phyloP scores from a whole-genome alignment of 1,284 basidiomycete genomes.

The Anthracocystis walkeri region DNA sequence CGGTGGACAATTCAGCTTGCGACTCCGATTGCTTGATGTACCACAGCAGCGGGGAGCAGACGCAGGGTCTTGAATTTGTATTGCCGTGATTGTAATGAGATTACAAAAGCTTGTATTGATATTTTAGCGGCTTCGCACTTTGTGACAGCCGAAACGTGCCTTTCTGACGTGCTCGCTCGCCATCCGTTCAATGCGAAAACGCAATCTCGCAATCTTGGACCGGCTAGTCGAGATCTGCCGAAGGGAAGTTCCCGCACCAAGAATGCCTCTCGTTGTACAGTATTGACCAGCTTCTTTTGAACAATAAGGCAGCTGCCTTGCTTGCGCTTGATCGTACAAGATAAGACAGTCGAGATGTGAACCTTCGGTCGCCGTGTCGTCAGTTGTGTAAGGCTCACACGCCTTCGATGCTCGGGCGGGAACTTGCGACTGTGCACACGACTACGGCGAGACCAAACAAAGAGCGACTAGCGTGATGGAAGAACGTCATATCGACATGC shows the following conservation, averaged over 20 bases:
- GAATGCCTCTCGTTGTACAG: not conserved
- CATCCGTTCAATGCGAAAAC: slow-evolving; percentile 19
- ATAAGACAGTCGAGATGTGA: not conserved
- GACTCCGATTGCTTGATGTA: slow-evolving; percentile 2
- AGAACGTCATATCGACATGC: not conserved
- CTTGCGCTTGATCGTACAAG: too few relatives aligned
- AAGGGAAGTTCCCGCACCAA: slow-evolving; percentile 1
- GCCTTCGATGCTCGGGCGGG: not conserved
- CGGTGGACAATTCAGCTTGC: not conserved
- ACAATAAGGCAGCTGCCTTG: too few relatives aligned
- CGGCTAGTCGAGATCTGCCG: slow-evolving; percentile 2
- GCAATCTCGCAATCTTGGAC: slow-evolving; percentile 17
- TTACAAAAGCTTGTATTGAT: slow-evolving; percentile 19
- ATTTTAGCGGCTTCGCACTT: slow-evolving; percentile 27
- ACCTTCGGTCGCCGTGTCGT: not conserved
- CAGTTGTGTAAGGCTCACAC: not conserved
- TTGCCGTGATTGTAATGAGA: not conserved
- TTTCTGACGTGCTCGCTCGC: slow-evolving; percentile 48
- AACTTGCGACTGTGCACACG: not conserved
- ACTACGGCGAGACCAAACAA: too few relatives aligned
- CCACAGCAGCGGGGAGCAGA: slow-evolving; percentile 2
- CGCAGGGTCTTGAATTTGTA: slow-evolving; percentile 7
- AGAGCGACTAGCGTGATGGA: not conserved
- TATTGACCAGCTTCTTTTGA: too few relatives aligned
- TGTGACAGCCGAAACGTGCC: slow-evolving; percentile 41